phyloP scores from a whole-genome alignment of 805 yeast genomes.

The Starmerella kuoi region DNA sequence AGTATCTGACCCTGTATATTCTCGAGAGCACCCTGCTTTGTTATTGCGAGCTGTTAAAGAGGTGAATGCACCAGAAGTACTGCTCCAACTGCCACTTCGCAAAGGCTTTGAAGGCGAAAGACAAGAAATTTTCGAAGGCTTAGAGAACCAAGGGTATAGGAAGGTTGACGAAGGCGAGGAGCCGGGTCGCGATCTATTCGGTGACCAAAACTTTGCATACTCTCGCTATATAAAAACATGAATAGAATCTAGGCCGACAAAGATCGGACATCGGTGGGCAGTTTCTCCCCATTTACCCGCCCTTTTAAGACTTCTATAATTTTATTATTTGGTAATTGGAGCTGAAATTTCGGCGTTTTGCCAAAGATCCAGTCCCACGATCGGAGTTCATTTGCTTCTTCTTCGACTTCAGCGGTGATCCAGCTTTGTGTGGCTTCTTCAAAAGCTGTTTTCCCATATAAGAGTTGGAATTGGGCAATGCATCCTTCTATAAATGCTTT shows the following conservation, averaged over 20 bases:
- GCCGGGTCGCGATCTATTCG: conserved; percentile 47
- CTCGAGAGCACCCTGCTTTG: conserved; percentile 66
- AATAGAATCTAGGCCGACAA: background rate
- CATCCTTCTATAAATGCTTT: conserved; percentile 39
- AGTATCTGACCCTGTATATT: conserved; percentile 81
- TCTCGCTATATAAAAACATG: background rate
- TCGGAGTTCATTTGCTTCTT: conserved; percentile 32
- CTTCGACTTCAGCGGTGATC: conserved; percentile 25
- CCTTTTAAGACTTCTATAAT: conserved; percentile 44
- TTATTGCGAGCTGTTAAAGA: conserved; percentile 46
- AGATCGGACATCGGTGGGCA: background rate
- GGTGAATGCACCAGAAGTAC: conserved; percentile 36
- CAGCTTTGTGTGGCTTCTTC: conserved; percentile 8
- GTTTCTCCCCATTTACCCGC: conserved; percentile 11
- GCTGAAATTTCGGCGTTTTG: conserved; percentile 55
- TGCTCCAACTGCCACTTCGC: conserved; percentile 69
- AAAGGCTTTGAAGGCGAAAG: conserved; percentile 55
- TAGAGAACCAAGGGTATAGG: conserved; percentile 30
- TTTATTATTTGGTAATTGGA: conserved; percentile 35
- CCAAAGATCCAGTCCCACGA: conserved; percentile 70
- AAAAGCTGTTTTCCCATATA: conserved; percentile 21
- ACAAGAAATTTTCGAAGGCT: conserved; percentile 42
- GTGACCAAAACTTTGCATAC: conserved; percentile 16
- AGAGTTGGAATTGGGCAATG: conserved; percentile 31
- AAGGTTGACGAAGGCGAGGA: conserved; percentile 36